Percentiles rank a stretch among this genome's conserved stretches.
These are phyloP conservation scores for Fagopyrum esculentum DNA, from an alignment of 148 eudicot species.

Conservation along the genomic window DNA sequence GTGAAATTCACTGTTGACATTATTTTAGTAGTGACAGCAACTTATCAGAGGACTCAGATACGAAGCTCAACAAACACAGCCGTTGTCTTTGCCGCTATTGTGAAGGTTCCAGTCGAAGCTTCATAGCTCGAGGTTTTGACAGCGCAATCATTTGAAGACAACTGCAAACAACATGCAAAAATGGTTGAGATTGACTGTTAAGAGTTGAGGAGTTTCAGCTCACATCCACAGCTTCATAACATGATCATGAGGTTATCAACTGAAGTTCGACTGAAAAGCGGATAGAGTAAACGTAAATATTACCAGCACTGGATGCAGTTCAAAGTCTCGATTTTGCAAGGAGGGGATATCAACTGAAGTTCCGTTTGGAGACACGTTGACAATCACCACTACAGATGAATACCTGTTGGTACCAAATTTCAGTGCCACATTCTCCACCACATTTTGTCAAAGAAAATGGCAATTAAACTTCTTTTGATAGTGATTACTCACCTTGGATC, in stretches of 20 bases:
- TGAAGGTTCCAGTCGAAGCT: constrained; percentile 53
- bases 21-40: too few relatives aligned
- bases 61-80: constrained; percentile 81
- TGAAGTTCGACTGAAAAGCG: too few relatives aligned
- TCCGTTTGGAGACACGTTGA: constrained; percentile 57
- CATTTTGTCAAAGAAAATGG: background rate
- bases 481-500: constrained; percentile 62
- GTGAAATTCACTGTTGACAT: too few relatives aligned
- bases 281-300: background rate
- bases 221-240: too few relatives aligned
- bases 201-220: background rate
- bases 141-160: constrained; percentile 43
- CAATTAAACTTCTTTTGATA: background rate
- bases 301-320: constrained; percentile 86
- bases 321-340: constrained; percentile 39
- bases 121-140: constrained; percentile 64
- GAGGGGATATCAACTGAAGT: constrained; percentile 40
- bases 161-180: constrained; percentile 28
- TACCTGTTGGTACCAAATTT: constrained; percentile 34
- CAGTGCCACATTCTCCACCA: background rate
- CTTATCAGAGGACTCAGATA: constrained; percentile 5
- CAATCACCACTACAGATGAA: constrained; percentile 50
- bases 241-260: background rate
- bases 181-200: background rate
- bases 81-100: constrained; percentile 65